phyloP scores from a whole-genome alignment of 192 early-diverging fungal species.

The Backusella luteola region DNA sequence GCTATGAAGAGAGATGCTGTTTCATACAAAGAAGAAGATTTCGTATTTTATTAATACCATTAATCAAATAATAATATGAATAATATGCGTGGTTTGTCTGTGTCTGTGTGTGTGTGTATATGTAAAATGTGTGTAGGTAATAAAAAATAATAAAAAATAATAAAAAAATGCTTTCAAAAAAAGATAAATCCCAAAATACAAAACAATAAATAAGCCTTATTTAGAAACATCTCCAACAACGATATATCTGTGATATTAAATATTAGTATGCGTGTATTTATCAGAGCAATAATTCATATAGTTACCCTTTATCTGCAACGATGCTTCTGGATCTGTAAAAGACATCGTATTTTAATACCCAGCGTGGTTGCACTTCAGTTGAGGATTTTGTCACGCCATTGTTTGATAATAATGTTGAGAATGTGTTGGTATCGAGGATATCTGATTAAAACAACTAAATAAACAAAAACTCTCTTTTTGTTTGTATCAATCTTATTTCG shows the following conservation, averaged over 20 bases:
- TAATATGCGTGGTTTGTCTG: not conserved
- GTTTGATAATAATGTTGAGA: slow-evolving; percentile 35
- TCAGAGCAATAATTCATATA: not conserved
- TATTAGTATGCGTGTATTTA: too few relatives aligned
- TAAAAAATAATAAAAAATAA: not conserved
- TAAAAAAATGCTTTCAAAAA: not conserved
- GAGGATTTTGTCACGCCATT: slow-evolving; percentile 13
- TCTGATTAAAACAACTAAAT: slow-evolving; percentile 24
- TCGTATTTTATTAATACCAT: not conserved
- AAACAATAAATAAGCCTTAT: not conserved
- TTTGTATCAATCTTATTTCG: not conserved
- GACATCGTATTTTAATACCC: slow-evolving; percentile 55
- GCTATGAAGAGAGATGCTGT: not conserved
- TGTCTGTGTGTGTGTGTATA: not conserved
- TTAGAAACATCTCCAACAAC: slow-evolving; percentile 15
- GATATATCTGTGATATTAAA: not conserved
- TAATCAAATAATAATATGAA: not conserved
- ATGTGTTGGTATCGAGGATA: slow-evolving; percentile 42
- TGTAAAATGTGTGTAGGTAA: not conserved
- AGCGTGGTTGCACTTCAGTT: slow-evolving; percentile 34
- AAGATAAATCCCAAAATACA: slow-evolving; percentile 1
- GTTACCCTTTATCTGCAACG: slow-evolving; percentile 52
- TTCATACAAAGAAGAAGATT: not conserved
- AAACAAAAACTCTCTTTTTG: not conserved
- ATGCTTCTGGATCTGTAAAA: slow-evolving; percentile 45